Evolutionary conservation across 2,329 filamentous ascomycete species (phyloP).

Genomic region (Sporothrix brunneoviolacea): DNA sequence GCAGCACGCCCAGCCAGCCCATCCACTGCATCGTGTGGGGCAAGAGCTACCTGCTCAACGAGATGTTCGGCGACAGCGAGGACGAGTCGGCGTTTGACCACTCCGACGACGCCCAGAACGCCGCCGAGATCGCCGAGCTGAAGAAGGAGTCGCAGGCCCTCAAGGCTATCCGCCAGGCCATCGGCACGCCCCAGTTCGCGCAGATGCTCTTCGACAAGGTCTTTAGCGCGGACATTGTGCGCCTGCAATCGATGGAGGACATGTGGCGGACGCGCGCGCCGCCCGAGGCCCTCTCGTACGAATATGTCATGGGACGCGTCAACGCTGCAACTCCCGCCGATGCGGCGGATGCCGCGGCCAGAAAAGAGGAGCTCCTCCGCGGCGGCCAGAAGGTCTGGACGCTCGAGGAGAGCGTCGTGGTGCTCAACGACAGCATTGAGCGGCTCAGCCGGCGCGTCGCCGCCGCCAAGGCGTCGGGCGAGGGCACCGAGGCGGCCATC

Average conservation of each 20-base stretch:
- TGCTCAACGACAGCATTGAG: slow-evolving; percentile 78
- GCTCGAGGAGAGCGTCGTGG: slow-evolving; percentile 73
- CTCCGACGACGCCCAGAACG: slow-evolving; percentile 73
- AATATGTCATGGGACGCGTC: slow-evolving; percentile 49
- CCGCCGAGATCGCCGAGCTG: slow-evolving; percentile 80
- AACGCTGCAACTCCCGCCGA: slow-evolving; percentile 26
- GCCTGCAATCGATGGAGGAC: slow-evolving; percentile 79
- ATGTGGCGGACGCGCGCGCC: slow-evolving; percentile 87
- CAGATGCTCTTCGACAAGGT: slow-evolving; percentile 87
- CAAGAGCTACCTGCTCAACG: slow-evolving; percentile 91
- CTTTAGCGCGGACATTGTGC: slow-evolving; percentile 75
- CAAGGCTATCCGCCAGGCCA: slow-evolving; percentile 72
- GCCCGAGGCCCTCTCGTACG: slow-evolving; percentile 67
- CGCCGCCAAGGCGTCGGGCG: slow-evolving; percentile 44
- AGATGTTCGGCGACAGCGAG: slow-evolving; percentile 88
- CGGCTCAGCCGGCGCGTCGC: slow-evolving; percentile 69
- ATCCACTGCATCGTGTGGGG: slow-evolving; percentile 99
- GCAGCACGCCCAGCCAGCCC: slow-evolving; percentile 89
- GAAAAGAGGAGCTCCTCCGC: slow-evolving; percentile 48
- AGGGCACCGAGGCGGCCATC: slow-evolving; percentile 49
- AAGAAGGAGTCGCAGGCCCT: slow-evolving; percentile 77
- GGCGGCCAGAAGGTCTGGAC: slow-evolving; percentile 75
- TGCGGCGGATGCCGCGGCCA: slow-evolving; percentile 36
- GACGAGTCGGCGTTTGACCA: slow-evolving; percentile 77
- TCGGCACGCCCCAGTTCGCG: slow-evolving; percentile 71